phyloP scores from a whole-genome alignment of 805 yeast species.

The Yarrowia sp. region DNA sequence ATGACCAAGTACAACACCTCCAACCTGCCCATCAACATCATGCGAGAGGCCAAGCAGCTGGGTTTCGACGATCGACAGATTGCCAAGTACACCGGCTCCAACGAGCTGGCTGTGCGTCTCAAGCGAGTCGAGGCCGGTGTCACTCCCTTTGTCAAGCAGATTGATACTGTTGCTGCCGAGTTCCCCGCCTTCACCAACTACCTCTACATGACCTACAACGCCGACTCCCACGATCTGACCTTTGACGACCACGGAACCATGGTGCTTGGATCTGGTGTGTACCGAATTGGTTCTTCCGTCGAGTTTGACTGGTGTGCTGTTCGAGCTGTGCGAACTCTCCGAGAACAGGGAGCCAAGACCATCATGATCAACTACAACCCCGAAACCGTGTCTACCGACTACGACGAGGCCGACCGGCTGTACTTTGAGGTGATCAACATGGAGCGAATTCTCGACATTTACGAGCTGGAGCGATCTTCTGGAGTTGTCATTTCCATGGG shows the following conservation, averaged over 20 bases:
- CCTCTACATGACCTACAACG: slow-evolving; percentile 91
- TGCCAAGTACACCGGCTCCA: slow-evolving; percentile 81
- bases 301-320: slow-evolving; percentile 99
- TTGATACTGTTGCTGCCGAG: slow-evolving; percentile 98
- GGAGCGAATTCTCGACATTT: slow-evolving; percentile 92
- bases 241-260: slow-evolving; percentile 91
- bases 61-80: slow-evolving; percentile 97
- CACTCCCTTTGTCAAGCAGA: slow-evolving; percentile 90
- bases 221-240: slow-evolving; percentile 78
- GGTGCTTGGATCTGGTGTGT: slow-evolving; percentile 97
- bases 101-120: slow-evolving; percentile 89
- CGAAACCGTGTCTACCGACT: slow-evolving; percentile 98
- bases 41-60: slow-evolving; percentile 88
- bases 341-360: slow-evolving; percentile 82
- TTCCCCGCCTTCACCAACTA: slow-evolving; percentile 96
- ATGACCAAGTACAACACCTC: slow-evolving; percentile 35
- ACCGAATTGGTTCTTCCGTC: slow-evolving; percentile 97
- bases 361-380: slow-evolving; percentile 98
- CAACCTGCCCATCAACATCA: slow-evolving; percentile 53
- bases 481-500: slow-evolving; percentile 98
- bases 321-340: slow-evolving; percentile 87
- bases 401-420: slow-evolving; percentile 95
- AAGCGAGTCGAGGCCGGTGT: slow-evolving; percentile 82
- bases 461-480: slow-evolving; percentile 80
- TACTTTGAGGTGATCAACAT: slow-evolving; percentile 93